Conservation (phyloP, 1,139 yeast species). For the Zhuliangozyma parablackwelliae region DNA sequence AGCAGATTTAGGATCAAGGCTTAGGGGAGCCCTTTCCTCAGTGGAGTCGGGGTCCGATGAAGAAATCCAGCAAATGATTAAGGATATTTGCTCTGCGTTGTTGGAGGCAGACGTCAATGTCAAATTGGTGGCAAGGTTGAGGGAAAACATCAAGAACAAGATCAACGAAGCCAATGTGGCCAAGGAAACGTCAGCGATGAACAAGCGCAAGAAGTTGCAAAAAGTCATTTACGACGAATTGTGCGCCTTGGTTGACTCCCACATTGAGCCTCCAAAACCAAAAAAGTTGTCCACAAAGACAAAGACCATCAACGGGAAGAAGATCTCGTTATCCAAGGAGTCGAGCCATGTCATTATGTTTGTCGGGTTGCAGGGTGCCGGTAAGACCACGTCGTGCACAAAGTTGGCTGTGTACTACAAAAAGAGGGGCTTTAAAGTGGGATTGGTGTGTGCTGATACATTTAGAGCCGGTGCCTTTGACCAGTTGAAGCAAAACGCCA, state of each 20-base stretch:
- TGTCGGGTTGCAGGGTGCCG: conserved; percentile 98
- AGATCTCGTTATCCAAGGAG: conserved; percentile 24
- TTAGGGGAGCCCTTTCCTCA: conserved; percentile 68
- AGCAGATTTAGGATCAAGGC: conserved; percentile 88
- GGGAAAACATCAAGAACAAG: conserved; percentile 66
- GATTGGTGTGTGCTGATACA: conserved; percentile 97
- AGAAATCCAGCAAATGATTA: conserved; percentile 55
- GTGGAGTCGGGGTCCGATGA: conserved; percentile 44
- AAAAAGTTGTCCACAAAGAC: conserved; percentile 47
- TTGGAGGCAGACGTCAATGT: conserved; percentile 91
- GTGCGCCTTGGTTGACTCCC: conserved; percentile 72
- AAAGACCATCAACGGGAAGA: conserved; percentile 27
- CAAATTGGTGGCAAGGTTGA: conserved; percentile 68
- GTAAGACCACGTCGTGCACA: conserved; percentile 97
- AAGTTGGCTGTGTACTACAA: conserved; percentile 93
- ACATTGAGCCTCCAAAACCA: conserved; percentile 74
- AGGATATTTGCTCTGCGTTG: conserved; percentile 85
- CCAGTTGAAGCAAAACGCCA: conserved; percentile 95
- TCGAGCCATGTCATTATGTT: conserved; percentile 75
- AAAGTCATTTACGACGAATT: conserved; percentile 93
- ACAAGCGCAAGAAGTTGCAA: conserved; percentile 77
- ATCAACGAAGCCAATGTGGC: conserved; percentile 45
- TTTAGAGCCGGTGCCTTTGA: conserved; percentile 99
- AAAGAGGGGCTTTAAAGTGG: conserved; percentile 89
- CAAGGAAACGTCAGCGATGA: conserved; percentile 46